A percentile compares a stretch with the other conserved stretches of the same genome.
Conservation (phyloP, 257 asterid species). For the Verbena officinalis region DNA sequence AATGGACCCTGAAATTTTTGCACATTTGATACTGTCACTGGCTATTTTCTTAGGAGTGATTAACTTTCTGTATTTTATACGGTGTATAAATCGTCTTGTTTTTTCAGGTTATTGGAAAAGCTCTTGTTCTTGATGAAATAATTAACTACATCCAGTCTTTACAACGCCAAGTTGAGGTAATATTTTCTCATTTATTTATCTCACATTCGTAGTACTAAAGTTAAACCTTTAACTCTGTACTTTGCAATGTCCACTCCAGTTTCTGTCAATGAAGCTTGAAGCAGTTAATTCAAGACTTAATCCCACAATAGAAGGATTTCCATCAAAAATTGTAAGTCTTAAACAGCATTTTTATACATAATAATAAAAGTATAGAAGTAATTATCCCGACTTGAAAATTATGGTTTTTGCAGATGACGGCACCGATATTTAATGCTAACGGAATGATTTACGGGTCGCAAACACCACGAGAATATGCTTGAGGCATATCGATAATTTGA, state of each 20-base stretch:
- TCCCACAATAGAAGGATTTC: slow-evolving; percentile 59
- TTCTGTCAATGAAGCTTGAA: slow-evolving; percentile 97
- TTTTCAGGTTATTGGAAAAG: slow-evolving; percentile 84
- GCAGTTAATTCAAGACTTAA: slow-evolving; percentile 76
- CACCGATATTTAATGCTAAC: slow-evolving; percentile 52
- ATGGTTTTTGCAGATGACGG: slow-evolving; percentile 50
- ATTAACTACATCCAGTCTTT: slow-evolving; percentile 88
- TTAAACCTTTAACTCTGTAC: slow-evolving; percentile 10
- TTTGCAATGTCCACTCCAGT: slow-evolving; percentile 45
- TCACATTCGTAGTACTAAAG: neutral
- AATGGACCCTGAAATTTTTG: neutral
- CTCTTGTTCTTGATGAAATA: slow-evolving; percentile 90
- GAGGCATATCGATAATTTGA: slow-evolving; percentile 65
- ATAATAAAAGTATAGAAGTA: no score
- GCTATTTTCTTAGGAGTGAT: neutral
- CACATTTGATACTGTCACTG: neutral
- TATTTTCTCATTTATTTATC: slow-evolving; percentile 19
- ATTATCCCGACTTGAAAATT: neutral
- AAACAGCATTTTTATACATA: slow-evolving; percentile 10
- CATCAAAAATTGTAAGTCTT: slow-evolving; percentile 77
- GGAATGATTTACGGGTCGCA: slow-evolving; percentile 70
- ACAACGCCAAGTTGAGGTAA: slow-evolving; percentile 92
- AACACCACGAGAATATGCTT: slow-evolving; percentile 59
- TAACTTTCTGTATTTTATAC: neutral
- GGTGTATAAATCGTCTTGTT: slow-evolving; percentile 16